Evolutionary conservation across 192 early-diverging fungal genomes (phyloP).

Genomic region (Coemansia sp.): DNA sequence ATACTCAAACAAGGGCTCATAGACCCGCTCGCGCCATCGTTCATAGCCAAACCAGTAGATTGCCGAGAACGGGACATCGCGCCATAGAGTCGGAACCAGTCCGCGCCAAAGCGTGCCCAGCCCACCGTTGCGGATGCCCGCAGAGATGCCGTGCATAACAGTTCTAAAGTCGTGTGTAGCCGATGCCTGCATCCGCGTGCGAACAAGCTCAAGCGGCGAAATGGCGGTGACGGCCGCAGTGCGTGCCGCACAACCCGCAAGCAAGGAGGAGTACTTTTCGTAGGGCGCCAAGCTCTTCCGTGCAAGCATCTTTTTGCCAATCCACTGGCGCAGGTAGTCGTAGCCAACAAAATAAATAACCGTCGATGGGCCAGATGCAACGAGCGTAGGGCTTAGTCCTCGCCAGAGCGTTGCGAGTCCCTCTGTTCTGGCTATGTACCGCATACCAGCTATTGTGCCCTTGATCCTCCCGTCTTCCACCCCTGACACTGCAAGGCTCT

Average conservation of each 20-base stretch:
- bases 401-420: slow-evolving; percentile 81
- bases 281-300: slow-evolving; percentile 22
- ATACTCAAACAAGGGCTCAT: slow-evolving; percentile 27
- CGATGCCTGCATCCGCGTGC: slow-evolving; percentile 86
- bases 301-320: slow-evolving; percentile 27
- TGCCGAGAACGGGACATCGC: slow-evolving; percentile 96
- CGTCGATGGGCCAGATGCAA: slow-evolving; percentile 88
- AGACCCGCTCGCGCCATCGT: slow-evolving; percentile 60
- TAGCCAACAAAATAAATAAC: slow-evolving; percentile 96
- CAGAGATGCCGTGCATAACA: slow-evolving; percentile 60
- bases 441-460: slow-evolving; percentile 67
- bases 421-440: slow-evolving; percentile 77
- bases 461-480: slow-evolving; percentile 15
- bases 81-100: slow-evolving; percentile 80
- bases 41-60: slow-evolving; percentile 96
- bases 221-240: slow-evolving; percentile 74
- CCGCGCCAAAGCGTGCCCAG: slow-evolving; percentile 78
- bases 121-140: slow-evolving; percentile 66
- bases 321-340: slow-evolving; percentile 73
- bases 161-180: slow-evolving; percentile 61
- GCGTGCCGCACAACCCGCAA: slow-evolving; percentile 78
- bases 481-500: background rate
- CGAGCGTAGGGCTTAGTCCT: slow-evolving; percentile 82
- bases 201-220: slow-evolving; percentile 88
- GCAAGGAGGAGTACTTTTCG: slow-evolving; percentile 65